Evolutionary conservation across 2,329 filamentous ascomycete species (phyloP), one percentile per base, ranked within the genome.

Genomic region (Elsinoe australis): DNA sequence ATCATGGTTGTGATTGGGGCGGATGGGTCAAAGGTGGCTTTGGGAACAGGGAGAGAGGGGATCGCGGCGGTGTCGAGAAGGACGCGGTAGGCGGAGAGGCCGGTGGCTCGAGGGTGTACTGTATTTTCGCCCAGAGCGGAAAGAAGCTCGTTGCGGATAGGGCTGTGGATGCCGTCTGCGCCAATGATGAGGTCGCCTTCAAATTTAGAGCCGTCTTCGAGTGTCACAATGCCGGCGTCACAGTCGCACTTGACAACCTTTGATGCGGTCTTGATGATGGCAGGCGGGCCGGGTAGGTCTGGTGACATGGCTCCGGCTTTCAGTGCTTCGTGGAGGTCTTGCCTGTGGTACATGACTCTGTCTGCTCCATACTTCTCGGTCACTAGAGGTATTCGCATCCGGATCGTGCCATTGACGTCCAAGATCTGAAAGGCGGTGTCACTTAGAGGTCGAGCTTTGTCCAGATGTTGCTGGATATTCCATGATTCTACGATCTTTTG

Each of bases 1-100:
- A 73, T 58, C 71, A 73, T 73, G 1, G 67, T 68, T 2, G 71
- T 73, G 44, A 61, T 63, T 1, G 67, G 60, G 3, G 65, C 57
- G 10, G 56, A 51, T n/a, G 67, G 65, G 12, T 69, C 48, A 22
- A 66, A 64, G 4, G 59, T 57, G 2, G 52, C 47, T 19, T 54
- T 36, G 10, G 52, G 32, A 5, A 51, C 44, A 14, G 48, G 28
- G 1, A 52, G 26, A 15, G 28, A 17, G 8, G 59, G 54, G 1
- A 64, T 45, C 1, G 50, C 36, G 8, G 51, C 50, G 1, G 55
- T 58, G 1, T 60, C 57, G 38, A 58, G 52, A 53, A 68, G 59
- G 6, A 70, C 54, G 3, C 67, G 62, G 49, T 68, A 71, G 2
- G 64, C 64, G 5, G 64, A 67, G 3, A 64, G 54, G 0, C 67